Base-by-base conservation (phyloP, 1,139 yeast species). In the Taiozyma sp. region DNA sequence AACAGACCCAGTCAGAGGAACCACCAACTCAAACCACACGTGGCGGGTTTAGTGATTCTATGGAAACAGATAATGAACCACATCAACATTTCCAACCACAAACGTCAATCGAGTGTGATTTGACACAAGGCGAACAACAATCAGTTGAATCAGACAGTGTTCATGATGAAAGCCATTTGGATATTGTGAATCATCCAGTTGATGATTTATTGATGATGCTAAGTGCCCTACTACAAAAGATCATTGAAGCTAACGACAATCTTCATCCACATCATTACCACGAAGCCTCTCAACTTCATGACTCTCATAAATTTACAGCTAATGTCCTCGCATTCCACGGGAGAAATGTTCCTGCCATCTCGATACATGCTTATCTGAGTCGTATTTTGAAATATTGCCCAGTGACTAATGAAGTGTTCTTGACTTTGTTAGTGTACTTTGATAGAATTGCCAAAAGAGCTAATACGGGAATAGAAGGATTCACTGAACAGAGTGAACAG, bases 331-430 rank as follows among this genome's bases (percentile, higher is more conserved):
- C 97, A 46, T 93, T 93, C 67, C 97, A 91, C 66, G 99, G 99
- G 22, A 83, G 96, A 49, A 95, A 92, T 65, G 84, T 93, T 16
- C 99, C 99, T 1, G 97, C 96, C 13, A 93, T 93, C 51, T 83
- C 93, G 10, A 76, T 95, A 48, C 92, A 90, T 64, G 95, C 96
- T 19, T 93, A 93, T 67, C 76, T 93, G 54, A 80, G 91, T 42
- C 81, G 99, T 63, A 95, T 93, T 32, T 79, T 93, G 65, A 93
- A 92, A 69, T 95, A 93, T 70, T 93, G 99, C 69, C 99, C 99
- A 0, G 95, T 95, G 23, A 92, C 99, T 2, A 93, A 93, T 69
- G 99, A 95, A 66, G 98, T 95, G 32, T 93, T 92, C 67, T 74
- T 93, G 48, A 85, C 96, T 38, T 71, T 95, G 50, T 74, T 93